Percentiles rank a stretch among this genome's conserved stretches.
phyloP scores from a whole-genome alignment of 2,329 filamentous ascomycete genomes.

The Dothideomycetidae sp. region DNA sequence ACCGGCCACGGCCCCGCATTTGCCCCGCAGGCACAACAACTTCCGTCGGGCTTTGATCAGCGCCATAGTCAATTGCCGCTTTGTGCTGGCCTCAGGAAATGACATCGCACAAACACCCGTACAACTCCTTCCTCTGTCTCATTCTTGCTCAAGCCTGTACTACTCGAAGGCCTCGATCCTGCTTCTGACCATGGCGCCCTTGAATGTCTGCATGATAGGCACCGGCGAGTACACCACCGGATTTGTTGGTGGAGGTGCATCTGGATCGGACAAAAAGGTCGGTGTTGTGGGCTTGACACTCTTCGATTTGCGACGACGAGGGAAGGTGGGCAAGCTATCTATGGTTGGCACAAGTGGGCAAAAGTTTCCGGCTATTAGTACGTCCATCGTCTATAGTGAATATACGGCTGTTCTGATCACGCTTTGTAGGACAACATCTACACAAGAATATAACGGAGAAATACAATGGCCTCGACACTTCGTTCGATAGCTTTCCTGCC shows the following conservation, averaged over 20 bases:
- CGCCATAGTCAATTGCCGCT: no score
- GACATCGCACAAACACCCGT: no score
- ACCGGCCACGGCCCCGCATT: no score
- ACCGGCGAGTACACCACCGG: slow-evolving; percentile 96
- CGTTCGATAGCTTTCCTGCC: slow-evolving; percentile 68
- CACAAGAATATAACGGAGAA: slow-evolving; percentile 73
- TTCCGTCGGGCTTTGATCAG: no score
- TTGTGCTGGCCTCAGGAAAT: no score
- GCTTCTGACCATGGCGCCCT: slow-evolving; percentile 35
- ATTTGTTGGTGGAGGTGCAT: slow-evolving; percentile 71
- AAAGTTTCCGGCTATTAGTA: slow-evolving; percentile 85
- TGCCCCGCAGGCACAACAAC: no score
- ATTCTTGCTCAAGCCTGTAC: no score
- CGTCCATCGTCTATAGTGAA: slow-evolving; percentile 22
- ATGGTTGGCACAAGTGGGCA: slow-evolving; percentile 84
- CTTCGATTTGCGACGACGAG: slow-evolving; percentile 75
- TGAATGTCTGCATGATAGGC: slow-evolving; percentile 48
- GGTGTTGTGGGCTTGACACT: slow-evolving; percentile 82
- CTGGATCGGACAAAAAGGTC: slow-evolving; percentile 87
- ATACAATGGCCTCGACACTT: slow-evolving; percentile 80
- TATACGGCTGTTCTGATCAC: neutral
- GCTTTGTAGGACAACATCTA: slow-evolving; percentile 54
- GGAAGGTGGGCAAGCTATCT: slow-evolving; percentile 70
- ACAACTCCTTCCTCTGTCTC: no score
- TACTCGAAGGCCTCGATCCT: no score